A percentile compares a stretch with the other conserved stretches of the same genome.
Conservation (phyloP, 208 protist genomes). For the Novymonas esmeraldas region DNA sequence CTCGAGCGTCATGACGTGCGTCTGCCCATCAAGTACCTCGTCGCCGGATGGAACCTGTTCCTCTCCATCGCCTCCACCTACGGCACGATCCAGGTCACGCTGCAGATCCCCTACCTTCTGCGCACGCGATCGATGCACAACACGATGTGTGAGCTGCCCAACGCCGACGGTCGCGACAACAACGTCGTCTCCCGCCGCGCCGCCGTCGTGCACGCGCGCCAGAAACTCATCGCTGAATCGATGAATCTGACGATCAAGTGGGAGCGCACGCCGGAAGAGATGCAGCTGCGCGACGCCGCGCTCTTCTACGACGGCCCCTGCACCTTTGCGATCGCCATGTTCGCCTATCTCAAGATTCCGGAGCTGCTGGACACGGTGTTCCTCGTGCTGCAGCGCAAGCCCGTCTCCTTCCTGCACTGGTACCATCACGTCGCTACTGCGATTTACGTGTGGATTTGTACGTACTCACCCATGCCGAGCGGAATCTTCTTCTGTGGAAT, state of each 20-base stretch:
- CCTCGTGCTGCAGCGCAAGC: slow-evolving; percentile 77
- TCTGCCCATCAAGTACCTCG: slow-evolving; percentile 50
- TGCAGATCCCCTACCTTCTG: slow-evolving; percentile 26
- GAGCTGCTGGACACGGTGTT: slow-evolving; percentile 85
- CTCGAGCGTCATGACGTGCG: slow-evolving; percentile 23
- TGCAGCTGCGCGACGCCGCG: slow-evolving; percentile 19
- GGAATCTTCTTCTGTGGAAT: slow-evolving; percentile 73
- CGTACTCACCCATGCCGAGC: slow-evolving; percentile 28
- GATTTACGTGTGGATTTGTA: slow-evolving; percentile 88
- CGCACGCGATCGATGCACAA: slow-evolving; percentile 17
- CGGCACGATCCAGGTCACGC: slow-evolving; percentile 48
- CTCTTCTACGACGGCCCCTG: slow-evolving; percentile 21
- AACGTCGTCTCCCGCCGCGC: not conserved
- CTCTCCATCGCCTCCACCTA: slow-evolving; percentile 72
- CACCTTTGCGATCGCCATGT: slow-evolving; percentile 50
- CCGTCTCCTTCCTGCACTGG: slow-evolving; percentile 85
- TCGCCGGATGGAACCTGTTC: slow-evolving; percentile 79
- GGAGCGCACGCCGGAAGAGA: slow-evolving; percentile 20
- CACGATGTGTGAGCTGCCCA: slow-evolving; percentile 1
- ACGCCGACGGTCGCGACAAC: not conserved
- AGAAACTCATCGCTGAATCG: not conserved
- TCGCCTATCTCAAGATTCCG: slow-evolving; percentile 72
- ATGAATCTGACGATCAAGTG: not conserved
- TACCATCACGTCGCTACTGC: slow-evolving; percentile 91
- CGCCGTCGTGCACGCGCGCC: not conserved